phyloP scores from a whole-genome alignment of 1,139 yeast genomes.

The Candida sanyaensis region DNA sequence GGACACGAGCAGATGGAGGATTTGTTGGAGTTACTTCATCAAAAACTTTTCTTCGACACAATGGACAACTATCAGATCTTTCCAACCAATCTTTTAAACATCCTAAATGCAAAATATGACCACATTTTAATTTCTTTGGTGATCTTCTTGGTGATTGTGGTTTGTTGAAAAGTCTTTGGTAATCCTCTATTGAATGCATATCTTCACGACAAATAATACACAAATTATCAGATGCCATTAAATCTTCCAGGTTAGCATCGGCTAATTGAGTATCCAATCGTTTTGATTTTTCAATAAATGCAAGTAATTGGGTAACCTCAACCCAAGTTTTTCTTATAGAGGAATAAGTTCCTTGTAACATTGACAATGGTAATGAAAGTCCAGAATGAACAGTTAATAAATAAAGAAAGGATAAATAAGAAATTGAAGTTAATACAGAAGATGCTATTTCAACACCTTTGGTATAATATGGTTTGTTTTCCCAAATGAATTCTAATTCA shows the following conservation, averaged over 20 bases:
- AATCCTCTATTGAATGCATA: conserved; percentile 51
- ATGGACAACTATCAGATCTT: conserved; percentile 88
- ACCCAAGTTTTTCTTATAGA: conserved; percentile 52
- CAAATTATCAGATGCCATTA: conserved; percentile 58
- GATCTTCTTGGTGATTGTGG: conserved; percentile 42
- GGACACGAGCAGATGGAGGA: conserved; percentile 3
- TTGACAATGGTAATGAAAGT: conserved; percentile 63
- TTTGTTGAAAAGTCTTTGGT: conserved; percentile 22
- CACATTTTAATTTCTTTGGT: conserved; percentile 80
- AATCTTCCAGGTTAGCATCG: conserved; percentile 61
- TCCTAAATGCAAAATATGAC: conserved; percentile 86
- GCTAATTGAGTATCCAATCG: conserved; percentile 66
- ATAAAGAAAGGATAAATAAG: conserved; percentile 37
- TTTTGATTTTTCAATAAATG: conserved; percentile 61
- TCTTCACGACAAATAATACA: conserved; percentile 89
- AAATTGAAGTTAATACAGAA: conserved; percentile 39
- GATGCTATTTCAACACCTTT: conserved; percentile 60
- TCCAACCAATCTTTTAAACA: conserved; percentile 94
- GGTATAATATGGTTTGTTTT: conserved; percentile 61
- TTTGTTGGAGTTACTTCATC: conserved; percentile 10
- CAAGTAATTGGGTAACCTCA: conserved; percentile 53
- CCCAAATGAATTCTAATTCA: conserved; percentile 68
- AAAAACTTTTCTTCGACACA: conserved; percentile 79
- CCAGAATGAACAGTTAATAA: conserved; percentile 49
- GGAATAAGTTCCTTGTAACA: conserved; percentile 66